Conservation (phyloP, 441 rosid species). For the Erodium texanum region DNA sequence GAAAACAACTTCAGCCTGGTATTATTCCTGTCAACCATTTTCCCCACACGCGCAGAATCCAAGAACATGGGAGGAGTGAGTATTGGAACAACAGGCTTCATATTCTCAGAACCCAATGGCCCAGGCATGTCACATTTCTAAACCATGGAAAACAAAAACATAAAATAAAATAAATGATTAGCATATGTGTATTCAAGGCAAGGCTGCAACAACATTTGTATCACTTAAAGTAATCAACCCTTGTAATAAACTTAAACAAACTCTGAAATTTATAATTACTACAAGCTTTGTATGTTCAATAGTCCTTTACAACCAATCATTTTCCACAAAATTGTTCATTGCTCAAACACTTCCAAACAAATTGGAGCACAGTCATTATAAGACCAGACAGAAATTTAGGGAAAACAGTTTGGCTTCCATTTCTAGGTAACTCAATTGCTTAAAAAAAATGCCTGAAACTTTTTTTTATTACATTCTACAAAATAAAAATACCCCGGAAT, state of each 20-base stretch:
- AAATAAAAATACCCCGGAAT: no score
- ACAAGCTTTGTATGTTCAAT: background rate
- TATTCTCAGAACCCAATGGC: constrained; percentile 40
- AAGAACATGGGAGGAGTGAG: constrained; percentile 51
- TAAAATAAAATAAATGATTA: background rate
- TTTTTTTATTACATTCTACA: no score
- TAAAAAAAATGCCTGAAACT: no score
- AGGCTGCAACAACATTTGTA: background rate
- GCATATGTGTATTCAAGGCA: background rate
- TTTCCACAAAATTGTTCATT: background rate
- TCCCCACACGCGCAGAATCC: constrained; percentile 44
- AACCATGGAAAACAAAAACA: constrained; percentile 7
- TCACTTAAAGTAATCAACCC: background rate
- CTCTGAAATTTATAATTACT: background rate
- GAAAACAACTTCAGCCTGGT: constrained; percentile 53
- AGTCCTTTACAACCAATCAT: no score
- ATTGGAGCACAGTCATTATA: background rate
- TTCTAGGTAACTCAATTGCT: background rate
- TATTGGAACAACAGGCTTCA: constrained; percentile 43
- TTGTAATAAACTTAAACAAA: no score
- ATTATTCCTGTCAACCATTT: constrained; percentile 29
- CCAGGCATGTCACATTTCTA: constrained; percentile 56
- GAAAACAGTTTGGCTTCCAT: background rate
- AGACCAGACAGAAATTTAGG: no score
- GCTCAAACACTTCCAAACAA: background rate